A percentile compares a stretch with the other conserved stretches of the same genome.
Conservation (phyloP, 371 early-diverging fungal species). For the Blakeslea trispora region DNA sequence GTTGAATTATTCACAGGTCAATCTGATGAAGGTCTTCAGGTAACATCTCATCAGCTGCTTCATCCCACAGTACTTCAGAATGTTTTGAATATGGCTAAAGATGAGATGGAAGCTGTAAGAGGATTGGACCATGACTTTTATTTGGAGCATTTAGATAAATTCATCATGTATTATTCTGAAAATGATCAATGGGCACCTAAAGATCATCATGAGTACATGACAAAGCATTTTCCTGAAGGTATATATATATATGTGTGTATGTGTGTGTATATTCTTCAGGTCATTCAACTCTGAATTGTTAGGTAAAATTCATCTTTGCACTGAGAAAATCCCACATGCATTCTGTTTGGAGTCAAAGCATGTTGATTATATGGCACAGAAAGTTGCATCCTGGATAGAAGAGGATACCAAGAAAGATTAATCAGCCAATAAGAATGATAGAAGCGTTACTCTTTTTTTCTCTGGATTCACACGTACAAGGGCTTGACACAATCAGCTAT, state of each 20-base stretch:
- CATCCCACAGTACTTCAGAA: conserved; percentile 62
- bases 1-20: conserved; percentile 44
- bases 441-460: too few relatives aligned
- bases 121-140: conserved; percentile 70
- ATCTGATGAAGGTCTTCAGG: conserved; percentile 42
- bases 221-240: conserved; percentile 63
- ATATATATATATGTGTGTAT: conserved; percentile 7
- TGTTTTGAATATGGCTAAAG: conserved; percentile 66
- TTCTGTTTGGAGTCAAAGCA: conserved; percentile 59
- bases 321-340: conserved; percentile 73
- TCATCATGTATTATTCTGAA: conserved; percentile 79
- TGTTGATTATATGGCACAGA: conserved; percentile 38
- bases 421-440: too few relatives aligned
- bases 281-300: background rate
- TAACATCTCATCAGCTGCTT: conserved; percentile 67
- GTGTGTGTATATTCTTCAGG: background rate
- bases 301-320: conserved; percentile 60
- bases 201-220: conserved; percentile 72
- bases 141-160: conserved; percentile 56
- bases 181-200: conserved; percentile 81
- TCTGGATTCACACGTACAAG: too few relatives aligned
- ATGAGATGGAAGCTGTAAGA: conserved; percentile 74
- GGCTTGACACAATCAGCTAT: too few relatives aligned
- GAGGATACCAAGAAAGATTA: conserved; percentile 1
- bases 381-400: conserved; percentile 29